Conservation (phyloP, 2,329 filamentous ascomycete genomes). For the Zalaria obscura region DNA sequence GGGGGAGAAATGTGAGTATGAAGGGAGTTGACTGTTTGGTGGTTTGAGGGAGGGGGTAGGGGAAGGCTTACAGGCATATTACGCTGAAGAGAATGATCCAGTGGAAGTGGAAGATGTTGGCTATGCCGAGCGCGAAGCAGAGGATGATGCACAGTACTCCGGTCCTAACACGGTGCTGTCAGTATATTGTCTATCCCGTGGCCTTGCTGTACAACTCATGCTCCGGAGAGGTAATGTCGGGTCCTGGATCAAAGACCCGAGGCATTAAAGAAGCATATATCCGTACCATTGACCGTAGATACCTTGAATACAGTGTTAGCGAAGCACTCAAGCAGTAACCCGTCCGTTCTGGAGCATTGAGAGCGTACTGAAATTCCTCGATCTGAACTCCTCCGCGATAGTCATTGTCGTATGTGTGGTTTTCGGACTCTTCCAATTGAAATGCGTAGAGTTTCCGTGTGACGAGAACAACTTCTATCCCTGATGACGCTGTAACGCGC, state of each 20-base stretch:
- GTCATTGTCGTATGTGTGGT: conserved; percentile 36
- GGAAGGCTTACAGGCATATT: conserved; percentile 32
- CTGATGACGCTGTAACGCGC: too few species aligned
- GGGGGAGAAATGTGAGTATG: background rate
- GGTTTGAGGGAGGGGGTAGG: background rate
- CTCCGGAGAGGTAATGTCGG: too few species aligned
- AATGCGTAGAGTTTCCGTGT: background rate
- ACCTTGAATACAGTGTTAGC: conserved; percentile 28
- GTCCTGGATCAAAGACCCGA: too few species aligned
- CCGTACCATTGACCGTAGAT: conserved; percentile 57
- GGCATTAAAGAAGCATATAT: background rate
- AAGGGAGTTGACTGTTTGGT: background rate
- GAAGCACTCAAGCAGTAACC: background rate
- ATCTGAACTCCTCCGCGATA: conserved; percentile 47
- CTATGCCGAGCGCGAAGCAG: conserved; percentile 53
- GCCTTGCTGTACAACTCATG: too few species aligned
- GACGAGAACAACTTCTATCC: too few species aligned
- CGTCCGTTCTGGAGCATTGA: background rate
- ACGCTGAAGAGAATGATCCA: conserved; percentile 47
- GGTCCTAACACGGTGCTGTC: conserved; percentile 22
- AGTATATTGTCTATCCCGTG: background rate
- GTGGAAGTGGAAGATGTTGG: conserved; percentile 50
- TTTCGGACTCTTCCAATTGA: conserved; percentile 10
- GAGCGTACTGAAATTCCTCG: conserved; percentile 51
- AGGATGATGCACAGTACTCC: conserved; percentile 49